phyloP scores from a whole-genome alignment of 2,329 filamentous ascomycete genomes.

The Cladophialophora psammophila region DNA sequence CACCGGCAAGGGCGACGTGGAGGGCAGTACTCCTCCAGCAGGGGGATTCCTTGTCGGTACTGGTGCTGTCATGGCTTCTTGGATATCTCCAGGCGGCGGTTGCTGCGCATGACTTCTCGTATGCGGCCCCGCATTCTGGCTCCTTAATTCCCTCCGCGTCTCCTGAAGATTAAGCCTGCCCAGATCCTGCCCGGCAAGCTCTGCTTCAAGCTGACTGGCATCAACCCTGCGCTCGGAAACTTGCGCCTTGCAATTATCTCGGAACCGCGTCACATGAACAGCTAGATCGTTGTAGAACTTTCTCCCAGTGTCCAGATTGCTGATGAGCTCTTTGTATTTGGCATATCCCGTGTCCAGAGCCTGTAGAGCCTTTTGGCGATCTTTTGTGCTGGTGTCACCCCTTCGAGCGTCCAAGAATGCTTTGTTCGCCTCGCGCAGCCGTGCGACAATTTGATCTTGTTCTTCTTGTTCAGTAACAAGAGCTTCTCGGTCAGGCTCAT shows the following conservation, averaged over 20 bases:
- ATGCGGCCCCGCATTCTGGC: conserved; percentile 33
- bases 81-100: conserved; percentile 19
- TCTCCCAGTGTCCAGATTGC: conserved; percentile 85
- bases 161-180: conserved; percentile 61
- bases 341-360: conserved; percentile 88
- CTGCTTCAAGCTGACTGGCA: conserved; percentile 78
- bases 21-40: conserved; percentile 61
- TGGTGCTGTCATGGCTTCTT: conserved; percentile 53
- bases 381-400: conserved; percentile 68
- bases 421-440: conserved; percentile 76
- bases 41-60: conserved; percentile 52
- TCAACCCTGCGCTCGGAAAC: conserved; percentile 82
- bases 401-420: conserved; percentile 77
- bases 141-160: conserved; percentile 51
- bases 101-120: conserved; percentile 47
- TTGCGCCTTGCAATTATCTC: conserved; percentile 80
- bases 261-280: conserved; percentile 83
- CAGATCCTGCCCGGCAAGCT: conserved; percentile 65
- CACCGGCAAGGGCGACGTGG: conserved; percentile 42
- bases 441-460: conserved; percentile 73
- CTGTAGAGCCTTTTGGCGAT: conserved; percentile 87
- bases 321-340: conserved; percentile 95
- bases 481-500: conserved; percentile 77
- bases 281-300: conserved; percentile 98
- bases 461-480: conserved; percentile 75